Conservation (phyloP, 2,329 filamentous ascomycete species). For the Aspergillus glaucus region DNA sequence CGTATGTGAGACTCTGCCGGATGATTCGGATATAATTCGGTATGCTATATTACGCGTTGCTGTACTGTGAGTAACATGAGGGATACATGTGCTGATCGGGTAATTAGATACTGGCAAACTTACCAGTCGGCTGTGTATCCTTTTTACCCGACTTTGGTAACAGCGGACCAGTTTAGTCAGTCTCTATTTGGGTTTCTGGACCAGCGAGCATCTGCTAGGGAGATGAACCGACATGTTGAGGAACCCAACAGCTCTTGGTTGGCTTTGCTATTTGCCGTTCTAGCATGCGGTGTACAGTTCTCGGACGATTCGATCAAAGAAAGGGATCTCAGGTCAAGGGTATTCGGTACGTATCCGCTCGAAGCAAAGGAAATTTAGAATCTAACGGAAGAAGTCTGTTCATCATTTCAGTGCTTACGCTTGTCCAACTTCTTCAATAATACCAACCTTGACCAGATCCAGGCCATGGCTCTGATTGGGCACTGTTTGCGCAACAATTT, state of each 20-base stretch:
- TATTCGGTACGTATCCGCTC: slow-evolving; percentile 13
- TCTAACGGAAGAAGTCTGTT: slow-evolving; percentile 12
- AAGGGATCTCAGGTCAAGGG: slow-evolving; percentile 16
- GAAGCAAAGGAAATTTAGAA: not conserved
- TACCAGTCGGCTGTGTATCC: slow-evolving; percentile 15
- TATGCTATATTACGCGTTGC: slow-evolving; percentile 1
- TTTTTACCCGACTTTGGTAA: slow-evolving; percentile 14
- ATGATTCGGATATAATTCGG: slow-evolving; percentile 18
- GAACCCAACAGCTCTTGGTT: slow-evolving; percentile 14
- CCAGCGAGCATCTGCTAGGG: slow-evolving; percentile 1
- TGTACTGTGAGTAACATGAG: not conserved
- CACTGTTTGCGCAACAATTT: slow-evolving; percentile 17
- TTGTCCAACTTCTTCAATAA: slow-evolving; percentile 19
- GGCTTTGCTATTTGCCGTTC: slow-evolving; percentile 16
- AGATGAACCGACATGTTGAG: not conserved
- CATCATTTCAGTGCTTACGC: slow-evolving; percentile 19
- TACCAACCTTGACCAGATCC: slow-evolving; percentile 17
- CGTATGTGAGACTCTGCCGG: slow-evolving; percentile 17
- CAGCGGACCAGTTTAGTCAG: slow-evolving; percentile 8
- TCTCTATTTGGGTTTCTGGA: slow-evolving; percentile 14
- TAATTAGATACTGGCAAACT: slow-evolving; percentile 14
- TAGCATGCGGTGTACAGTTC: slow-evolving; percentile 19
- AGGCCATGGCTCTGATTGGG: slow-evolving; percentile 17
- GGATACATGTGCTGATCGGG: too few relatives aligned
- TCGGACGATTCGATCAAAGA: slow-evolving; percentile 17